These are phyloP conservation scores for Trypanosoma theileri DNA, from an alignment of 208 protist species.

Conservation along the genomic window DNA sequence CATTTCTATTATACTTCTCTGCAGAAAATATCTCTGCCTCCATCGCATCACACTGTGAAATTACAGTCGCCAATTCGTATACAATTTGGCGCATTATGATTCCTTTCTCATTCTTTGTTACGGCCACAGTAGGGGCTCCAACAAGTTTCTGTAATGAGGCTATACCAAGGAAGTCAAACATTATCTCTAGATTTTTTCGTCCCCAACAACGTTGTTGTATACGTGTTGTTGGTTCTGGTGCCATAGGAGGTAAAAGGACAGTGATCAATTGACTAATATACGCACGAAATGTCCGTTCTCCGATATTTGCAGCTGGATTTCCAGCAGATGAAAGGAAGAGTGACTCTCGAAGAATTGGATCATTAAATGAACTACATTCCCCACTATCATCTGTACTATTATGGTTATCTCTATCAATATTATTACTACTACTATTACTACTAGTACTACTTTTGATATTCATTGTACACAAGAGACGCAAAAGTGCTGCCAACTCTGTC, in stretches of 20 bases:
- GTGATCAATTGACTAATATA: constrained; percentile 31
- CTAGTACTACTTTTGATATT: not conserved
- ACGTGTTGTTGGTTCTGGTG: constrained; percentile 31
- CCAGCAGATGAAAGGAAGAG: constrained; percentile 10
- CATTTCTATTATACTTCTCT: not conserved
- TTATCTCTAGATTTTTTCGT: constrained; percentile 35
- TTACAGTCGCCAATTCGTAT: constrained; percentile 26
- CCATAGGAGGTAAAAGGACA: constrained; percentile 29
- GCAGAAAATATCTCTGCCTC: not conserved
- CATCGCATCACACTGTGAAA: constrained; percentile 10
- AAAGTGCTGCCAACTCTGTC: constrained; percentile 24
- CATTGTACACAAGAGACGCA: constrained; percentile 23
- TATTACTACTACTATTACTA: not conserved
- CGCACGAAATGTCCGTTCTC: constrained; percentile 36
- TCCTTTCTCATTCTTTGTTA: constrained; percentile 38
- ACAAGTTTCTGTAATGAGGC: constrained; percentile 15
- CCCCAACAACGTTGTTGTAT: constrained; percentile 38
- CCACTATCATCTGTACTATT: not conserved
- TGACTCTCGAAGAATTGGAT: constrained; percentile 12
- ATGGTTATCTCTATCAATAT: not conserved
- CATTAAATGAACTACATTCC: not conserved
- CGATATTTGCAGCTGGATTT: constrained; percentile 19
- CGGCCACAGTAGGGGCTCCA: constrained; percentile 15
- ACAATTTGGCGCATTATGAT: constrained; percentile 31
- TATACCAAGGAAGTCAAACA: constrained; percentile 36